These are phyloP conservation scores for Secale cereale DNA, from an alignment of 176 grass and related monocot species.

Conservation along the genomic window DNA sequence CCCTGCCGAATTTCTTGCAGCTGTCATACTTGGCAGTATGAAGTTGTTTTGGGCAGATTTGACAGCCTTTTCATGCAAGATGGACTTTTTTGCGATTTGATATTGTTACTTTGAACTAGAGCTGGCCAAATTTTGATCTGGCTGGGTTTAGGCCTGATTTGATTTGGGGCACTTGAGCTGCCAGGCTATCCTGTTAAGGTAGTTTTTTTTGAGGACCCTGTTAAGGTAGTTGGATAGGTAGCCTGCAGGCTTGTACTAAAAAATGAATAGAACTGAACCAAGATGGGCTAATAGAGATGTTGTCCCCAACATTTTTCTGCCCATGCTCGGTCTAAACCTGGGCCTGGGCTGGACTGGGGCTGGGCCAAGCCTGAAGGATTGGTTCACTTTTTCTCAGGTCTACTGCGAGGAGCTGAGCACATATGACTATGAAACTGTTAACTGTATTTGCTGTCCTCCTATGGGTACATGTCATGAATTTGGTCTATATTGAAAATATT, in stretches of 20 bases:
- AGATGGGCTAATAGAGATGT: background rate
- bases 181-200: constrained; percentile 5
- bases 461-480: background rate
- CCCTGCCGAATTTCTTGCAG: background rate
- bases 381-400: background rate
- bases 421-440: background rate
- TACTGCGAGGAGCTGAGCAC: background rate
- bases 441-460: background rate
- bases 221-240: constrained; percentile 14
- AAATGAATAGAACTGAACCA: background rate
- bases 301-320: background rate
- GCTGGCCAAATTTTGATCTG: background rate
- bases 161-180: background rate
- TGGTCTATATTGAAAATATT: background rate
- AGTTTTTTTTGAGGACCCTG: too few relatives aligned
- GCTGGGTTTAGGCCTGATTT: background rate
- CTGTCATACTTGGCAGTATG: too few relatives aligned
- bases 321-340: background rate
- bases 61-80: too few relatives aligned
- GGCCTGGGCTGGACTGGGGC: background rate
- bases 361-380: background rate
- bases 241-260: background rate
- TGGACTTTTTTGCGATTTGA: background rate
- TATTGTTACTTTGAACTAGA: constrained; percentile 11
- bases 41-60: too few relatives aligned